A percentile compares a stretch with the other conserved stretches of the same genome.
phyloP scores from a whole-genome alignment of 2,329 filamentous ascomycete genomes.

The Akanthomyces uredinophilus region DNA sequence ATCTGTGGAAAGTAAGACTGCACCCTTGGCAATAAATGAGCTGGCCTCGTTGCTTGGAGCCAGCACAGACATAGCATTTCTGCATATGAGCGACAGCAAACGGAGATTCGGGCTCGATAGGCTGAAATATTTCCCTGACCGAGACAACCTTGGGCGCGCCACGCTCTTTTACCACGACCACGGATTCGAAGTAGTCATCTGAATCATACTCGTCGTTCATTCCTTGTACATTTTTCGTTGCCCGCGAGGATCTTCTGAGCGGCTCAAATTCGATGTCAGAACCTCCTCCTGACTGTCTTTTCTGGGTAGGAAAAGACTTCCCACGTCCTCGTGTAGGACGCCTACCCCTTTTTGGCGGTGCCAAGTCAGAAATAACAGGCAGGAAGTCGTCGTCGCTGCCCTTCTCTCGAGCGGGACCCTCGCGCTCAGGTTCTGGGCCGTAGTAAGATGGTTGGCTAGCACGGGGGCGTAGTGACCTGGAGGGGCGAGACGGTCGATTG shows the following conservation, averaged over 20 bases:
- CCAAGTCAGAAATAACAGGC: conserved; percentile 35
- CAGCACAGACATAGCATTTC: conserved; percentile 65
- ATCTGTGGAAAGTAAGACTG: conserved; percentile 74
- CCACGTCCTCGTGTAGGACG: conserved; percentile 18
- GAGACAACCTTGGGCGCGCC: conserved; percentile 52
- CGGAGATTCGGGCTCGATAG: conserved; percentile 52
- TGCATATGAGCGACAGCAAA: conserved; percentile 68
- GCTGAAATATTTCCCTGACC: conserved; percentile 69
- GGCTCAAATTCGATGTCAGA: conserved; percentile 44
- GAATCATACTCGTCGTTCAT: conserved; percentile 50
- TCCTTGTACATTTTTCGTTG: conserved; percentile 37
- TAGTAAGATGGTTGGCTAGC: conserved; percentile 16
- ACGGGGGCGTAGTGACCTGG: conserved; percentile 22
- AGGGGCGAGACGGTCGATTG: background rate
- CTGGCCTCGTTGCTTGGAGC: conserved; percentile 48
- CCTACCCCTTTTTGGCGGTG: conserved; percentile 21
- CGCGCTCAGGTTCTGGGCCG: background rate
- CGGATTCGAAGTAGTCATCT: conserved; percentile 50
- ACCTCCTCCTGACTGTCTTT: conserved; percentile 2
- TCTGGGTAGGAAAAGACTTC: background rate
- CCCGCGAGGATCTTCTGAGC: conserved; percentile 44
- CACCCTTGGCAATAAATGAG: conserved; percentile 91
- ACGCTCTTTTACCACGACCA: conserved; percentile 38
- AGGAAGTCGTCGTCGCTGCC: conserved; percentile 29
- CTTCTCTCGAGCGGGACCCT: background rate